Evolutionary conservation across 345 rosid species (phyloP), one percentile per base, ranked within the genome.

Genomic region (Pelargonium nanum): DNA sequence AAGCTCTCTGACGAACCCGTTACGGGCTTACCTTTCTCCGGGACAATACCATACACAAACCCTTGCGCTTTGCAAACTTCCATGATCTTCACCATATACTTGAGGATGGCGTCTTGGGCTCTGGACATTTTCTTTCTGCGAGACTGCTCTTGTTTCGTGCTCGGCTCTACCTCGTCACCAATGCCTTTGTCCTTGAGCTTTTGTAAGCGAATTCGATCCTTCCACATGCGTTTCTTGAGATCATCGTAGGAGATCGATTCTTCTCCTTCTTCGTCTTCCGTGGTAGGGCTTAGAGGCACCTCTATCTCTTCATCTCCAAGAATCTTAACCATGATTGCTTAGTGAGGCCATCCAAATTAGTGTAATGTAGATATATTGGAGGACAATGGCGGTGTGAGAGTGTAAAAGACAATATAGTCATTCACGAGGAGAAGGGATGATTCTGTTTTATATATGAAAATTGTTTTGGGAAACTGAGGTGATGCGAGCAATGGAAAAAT

Each of bases 201-300:
- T 22, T 78, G 75, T 80, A 88, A 63, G 12, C 74, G 80, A 60
- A 60, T 5, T 1, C 69, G 60, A 51, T 88, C 91, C 68, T 69
- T 81, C 85, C 78, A 72, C 85, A 81, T 83, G 8, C 85, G 81
- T 58, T 66, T 83, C 76, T 85, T 85, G 56, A 83, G 86, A 5
- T 83, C 88, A 2, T 75, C 82, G 19, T 78, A 78, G 70, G 74
- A 74, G 22, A 81, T 78, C 6, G 64, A 65, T 45, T 80, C 77
- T 5, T 19, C n/a, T 9, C 16, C 65, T 15, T 19, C 48, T 45
- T 24, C 68, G 21, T 34, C 62, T 7, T n/a, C 53, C 2, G 5
- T 24, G 10, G 28, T 19, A 7, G 63, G 25, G 45, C 20, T 48
- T n/a, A 50, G 22, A 56, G 26, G 6, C 26, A 56, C 48, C 48